A percentile compares a stretch with the other conserved stretches of the same genome.
Conservation (phyloP, 306 rosid species). For the Cicer cuneatum region DNA sequence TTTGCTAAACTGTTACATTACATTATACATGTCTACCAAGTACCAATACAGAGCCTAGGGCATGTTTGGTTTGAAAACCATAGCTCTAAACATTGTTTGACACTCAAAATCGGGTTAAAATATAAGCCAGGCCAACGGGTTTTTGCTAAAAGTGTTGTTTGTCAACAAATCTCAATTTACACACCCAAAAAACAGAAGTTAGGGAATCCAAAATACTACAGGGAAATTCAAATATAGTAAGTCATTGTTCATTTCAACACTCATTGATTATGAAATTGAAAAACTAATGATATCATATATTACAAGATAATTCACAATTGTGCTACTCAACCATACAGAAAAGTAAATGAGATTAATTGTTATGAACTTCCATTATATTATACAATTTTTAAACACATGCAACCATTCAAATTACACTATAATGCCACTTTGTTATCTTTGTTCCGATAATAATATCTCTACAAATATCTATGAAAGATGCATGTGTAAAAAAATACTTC, state of each 20-base stretch:
- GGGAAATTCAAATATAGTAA: constrained; percentile 8
- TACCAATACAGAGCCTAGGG: too few relatives aligned
- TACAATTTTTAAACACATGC: background rate
- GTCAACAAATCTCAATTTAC: background rate
- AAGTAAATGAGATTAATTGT: background rate
- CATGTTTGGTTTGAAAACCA: too few relatives aligned
- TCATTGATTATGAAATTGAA: constrained; percentile 36
- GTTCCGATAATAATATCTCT: background rate
- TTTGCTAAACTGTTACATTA: too few relatives aligned
- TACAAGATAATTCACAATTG: constrained; percentile 32
- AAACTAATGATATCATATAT: constrained; percentile 36
- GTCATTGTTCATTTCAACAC: constrained; percentile 6
- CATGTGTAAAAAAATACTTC: background rate
- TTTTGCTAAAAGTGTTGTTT: background rate
- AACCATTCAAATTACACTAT: background rate
- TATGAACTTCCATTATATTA: background rate
- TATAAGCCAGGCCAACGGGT: background rate
- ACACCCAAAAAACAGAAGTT: too few relatives aligned
- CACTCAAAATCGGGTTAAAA: background rate
- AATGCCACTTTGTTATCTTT: background rate
- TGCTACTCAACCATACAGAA: background rate
- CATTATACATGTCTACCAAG: too few relatives aligned
- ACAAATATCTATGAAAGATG: background rate
- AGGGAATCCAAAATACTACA: background rate
- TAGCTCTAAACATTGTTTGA: background rate